A percentile compares a stretch with the other conserved stretches of the same genome.
Conservation (phyloP, 164 flowering plant species). For the Echeveria elegans region DNA sequence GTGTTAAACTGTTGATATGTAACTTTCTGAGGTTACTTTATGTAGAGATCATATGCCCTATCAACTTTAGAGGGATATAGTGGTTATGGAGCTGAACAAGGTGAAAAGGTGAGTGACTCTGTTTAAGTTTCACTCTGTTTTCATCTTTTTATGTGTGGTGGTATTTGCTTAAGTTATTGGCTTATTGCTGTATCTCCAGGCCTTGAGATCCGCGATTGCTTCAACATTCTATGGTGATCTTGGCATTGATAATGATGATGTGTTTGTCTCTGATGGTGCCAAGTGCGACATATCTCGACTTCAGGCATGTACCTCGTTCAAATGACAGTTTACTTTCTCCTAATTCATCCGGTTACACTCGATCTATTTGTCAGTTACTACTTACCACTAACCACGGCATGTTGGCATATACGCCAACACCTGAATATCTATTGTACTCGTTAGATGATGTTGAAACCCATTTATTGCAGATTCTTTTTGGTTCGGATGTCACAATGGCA, state of each 20-base stretch:
- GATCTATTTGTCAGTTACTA: neutral
- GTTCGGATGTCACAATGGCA: conserved; percentile 72
- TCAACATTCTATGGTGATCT: conserved; percentile 51
- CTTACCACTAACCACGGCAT: too few relatives aligned
- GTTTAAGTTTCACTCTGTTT: neutral
- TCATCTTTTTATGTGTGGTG: neutral
- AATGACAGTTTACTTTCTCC: neutral
- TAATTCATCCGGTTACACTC: neutral
- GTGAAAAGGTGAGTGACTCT: conserved; percentile 50
- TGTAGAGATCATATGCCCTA: conserved; percentile 56
- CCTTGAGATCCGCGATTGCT: conserved; percentile 67
- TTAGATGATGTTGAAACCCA: neutral
- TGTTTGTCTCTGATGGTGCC: conserved; percentile 98
- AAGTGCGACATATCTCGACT: conserved; percentile 95
- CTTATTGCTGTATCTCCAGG: conserved; percentile 33
- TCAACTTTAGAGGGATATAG: conserved; percentile 85
- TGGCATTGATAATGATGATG: conserved; percentile 68
- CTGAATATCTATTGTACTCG: neutral
- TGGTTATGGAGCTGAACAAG: conserved; percentile 98
- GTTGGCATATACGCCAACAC: neutral
- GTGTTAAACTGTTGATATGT: neutral
- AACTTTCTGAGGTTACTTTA: conserved; percentile 10
- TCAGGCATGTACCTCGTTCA: conserved; percentile 45
- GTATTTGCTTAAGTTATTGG: neutral
- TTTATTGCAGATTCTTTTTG: conserved; percentile 48